Evolutionary conservation across 179 eudicot genomes (phyloP).

Genomic region (Drosera spatulata): DNA sequence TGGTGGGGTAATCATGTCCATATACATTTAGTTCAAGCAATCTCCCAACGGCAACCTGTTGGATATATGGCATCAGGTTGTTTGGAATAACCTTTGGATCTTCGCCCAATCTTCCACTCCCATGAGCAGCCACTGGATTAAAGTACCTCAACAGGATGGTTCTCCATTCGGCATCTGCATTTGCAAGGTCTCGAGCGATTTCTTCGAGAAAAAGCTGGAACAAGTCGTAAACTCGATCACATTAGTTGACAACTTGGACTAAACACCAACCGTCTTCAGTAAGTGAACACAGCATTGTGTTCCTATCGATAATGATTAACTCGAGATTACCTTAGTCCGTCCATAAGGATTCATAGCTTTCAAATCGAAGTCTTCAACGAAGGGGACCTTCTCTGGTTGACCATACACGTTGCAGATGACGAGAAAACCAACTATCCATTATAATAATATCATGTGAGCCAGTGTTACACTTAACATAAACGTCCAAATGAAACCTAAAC

Average conservation of each 20-base stretch:
- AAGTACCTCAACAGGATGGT: conserved; percentile 73
- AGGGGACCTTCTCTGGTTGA: conserved; percentile 74
- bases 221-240: not conserved
- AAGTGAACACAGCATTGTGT: no score
- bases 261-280: no score
- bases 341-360: conserved; percentile 92
- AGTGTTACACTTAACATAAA: no score
- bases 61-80: conserved; percentile 83
- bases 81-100: conserved; percentile 86
- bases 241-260: no score
- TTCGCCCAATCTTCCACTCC: conserved; percentile 56
- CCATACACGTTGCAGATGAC: conserved; percentile 89
- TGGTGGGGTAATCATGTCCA: conserved; percentile 86
- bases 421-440: conserved; percentile 75
- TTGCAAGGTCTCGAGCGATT: conserved; percentile 67
- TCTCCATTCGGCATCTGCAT: conserved; percentile 66
- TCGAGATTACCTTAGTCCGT: conserved; percentile 64
- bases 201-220: conserved; percentile 71
- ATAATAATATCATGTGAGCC: conserved; percentile 5
- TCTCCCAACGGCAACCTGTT: conserved; percentile 85
- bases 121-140: conserved; percentile 91
- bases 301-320: no score
- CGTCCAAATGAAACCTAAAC: no score
- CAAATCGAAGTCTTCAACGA: conserved; percentile 59
- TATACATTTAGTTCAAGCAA: conserved; percentile 69